Evolutionary conservation across 345 rosid species (phyloP).

Genomic region (Melaleuca quinquenervia): DNA sequence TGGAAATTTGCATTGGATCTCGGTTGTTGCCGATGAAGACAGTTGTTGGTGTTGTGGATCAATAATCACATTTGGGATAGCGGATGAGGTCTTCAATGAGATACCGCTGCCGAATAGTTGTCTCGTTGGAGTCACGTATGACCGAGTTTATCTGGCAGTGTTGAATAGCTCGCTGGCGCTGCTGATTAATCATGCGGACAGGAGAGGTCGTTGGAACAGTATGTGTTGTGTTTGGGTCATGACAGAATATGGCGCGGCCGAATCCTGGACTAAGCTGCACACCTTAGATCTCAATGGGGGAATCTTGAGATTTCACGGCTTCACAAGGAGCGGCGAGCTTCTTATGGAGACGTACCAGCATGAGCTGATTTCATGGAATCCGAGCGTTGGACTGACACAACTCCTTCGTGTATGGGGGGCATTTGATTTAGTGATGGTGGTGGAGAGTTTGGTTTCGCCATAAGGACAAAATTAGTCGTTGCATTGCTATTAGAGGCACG

Average conservation of each 20-base stretch:
- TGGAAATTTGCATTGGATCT: not conserved
- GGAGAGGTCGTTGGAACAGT: not conserved
- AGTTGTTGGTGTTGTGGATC: not conserved
- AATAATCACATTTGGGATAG: not conserved
- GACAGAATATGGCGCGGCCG: not conserved
- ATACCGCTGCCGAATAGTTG: not conserved
- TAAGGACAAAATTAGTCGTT: not conserved
- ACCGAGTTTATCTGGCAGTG: not conserved
- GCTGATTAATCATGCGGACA: not conserved
- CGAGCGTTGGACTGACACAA: not conserved
- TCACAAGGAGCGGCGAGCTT: not conserved
- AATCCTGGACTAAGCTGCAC: not conserved
- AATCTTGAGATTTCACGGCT: not conserved
- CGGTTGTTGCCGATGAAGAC: not conserved
- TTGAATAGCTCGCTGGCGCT: not conserved
- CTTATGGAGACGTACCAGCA: not conserved
- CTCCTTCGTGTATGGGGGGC: not conserved
- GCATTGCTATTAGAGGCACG: not conserved
- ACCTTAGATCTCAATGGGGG: not conserved
- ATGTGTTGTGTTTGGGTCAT: not conserved
- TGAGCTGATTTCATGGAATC: not conserved
- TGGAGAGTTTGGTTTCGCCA: not conserved
- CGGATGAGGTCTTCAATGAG: not conserved
- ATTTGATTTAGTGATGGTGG: not conserved
- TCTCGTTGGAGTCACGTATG: not conserved